Percentiles rank a stretch among this genome's conserved stretches.
These are phyloP conservation scores for Combretum micranthum DNA, from an alignment of 345 rosid species.

Conservation along the genomic window DNA sequence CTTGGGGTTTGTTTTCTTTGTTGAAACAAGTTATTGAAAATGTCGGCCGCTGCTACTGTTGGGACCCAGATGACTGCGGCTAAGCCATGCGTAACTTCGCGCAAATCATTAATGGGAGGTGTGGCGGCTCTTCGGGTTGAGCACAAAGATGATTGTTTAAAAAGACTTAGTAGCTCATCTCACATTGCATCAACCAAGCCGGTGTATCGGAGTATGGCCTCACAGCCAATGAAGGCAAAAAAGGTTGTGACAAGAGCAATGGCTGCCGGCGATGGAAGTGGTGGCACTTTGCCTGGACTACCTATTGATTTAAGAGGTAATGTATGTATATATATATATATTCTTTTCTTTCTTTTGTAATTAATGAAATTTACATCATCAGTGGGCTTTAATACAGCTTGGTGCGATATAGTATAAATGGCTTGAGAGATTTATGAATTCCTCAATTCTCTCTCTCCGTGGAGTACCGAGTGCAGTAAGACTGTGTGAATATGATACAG, in stretches of 20 bases:
- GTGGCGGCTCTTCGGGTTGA: constrained; percentile 4
- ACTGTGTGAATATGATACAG: too few relatives aligned
- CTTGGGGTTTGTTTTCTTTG: neutral
- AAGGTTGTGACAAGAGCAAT: constrained; percentile 26
- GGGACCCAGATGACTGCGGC: constrained; percentile 24
- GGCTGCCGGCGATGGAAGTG: constrained; percentile 4
- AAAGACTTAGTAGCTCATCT: constrained; percentile 29
- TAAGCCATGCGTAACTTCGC: constrained; percentile 25
- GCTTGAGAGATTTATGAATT: too few relatives aligned
- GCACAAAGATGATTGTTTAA: constrained; percentile 23
- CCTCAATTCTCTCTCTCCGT: too few relatives aligned
- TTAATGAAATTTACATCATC: neutral
- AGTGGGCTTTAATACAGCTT: too few relatives aligned
- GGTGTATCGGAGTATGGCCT: constrained; percentile 13
- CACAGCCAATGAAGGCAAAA: constrained; percentile 12
- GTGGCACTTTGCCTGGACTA: constrained; percentile 34
- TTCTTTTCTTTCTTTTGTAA: neutral
- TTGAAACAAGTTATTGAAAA: constrained; percentile 12
- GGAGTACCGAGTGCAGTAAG: too few relatives aligned
- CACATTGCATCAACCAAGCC: constrained; percentile 26
- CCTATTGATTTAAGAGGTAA: constrained; percentile 53
- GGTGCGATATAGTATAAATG: too few relatives aligned
- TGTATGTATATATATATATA: neutral
- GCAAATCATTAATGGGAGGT: constrained; percentile 3
- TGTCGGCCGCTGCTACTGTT: constrained; percentile 33